These are phyloP conservation scores for Cytospora piceae DNA, from an alignment of 2,329 filamentous ascomycete species.

Conservation along the genomic window DNA sequence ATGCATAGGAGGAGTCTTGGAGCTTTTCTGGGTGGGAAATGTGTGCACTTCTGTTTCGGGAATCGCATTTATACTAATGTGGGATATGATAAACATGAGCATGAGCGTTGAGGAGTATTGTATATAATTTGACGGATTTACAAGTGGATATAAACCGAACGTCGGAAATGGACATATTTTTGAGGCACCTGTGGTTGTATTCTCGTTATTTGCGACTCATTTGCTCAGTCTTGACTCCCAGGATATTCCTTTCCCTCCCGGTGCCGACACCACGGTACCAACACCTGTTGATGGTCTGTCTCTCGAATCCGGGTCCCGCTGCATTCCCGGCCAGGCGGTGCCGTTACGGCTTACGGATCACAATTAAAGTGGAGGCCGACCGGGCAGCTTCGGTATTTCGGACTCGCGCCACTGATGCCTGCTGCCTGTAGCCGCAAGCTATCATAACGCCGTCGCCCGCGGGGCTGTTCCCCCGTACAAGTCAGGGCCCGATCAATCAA, in stretches of 20 bases:
- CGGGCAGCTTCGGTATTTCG: conserved; percentile 19
- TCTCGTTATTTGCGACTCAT: background rate
- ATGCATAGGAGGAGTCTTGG: background rate
- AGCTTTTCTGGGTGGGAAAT: background rate
- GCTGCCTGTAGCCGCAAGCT: too few relatives aligned
- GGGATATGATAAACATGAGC: background rate
- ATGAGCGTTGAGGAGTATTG: background rate
- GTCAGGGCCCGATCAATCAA: too few relatives aligned
- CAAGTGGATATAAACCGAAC: background rate
- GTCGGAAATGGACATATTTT: background rate
- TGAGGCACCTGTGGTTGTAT: background rate
- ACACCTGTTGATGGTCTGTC: background rate
- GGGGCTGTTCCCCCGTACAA: too few relatives aligned
- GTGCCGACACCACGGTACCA: background rate
- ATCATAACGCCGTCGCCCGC: too few relatives aligned
- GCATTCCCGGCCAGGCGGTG: background rate
- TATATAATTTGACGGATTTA: background rate
- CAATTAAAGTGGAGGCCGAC: background rate
- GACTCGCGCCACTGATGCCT: conserved; percentile 1
- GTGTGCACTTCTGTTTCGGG: background rate
- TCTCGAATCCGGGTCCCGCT: background rate
- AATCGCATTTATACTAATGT: background rate
- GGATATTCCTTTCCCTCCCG: too few relatives aligned
- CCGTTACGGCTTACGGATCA: background rate
- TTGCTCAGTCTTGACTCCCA: background rate